Evolutionary conservation across 306 rosid species (phyloP).

Genomic region (Vigna unguiculata): DNA sequence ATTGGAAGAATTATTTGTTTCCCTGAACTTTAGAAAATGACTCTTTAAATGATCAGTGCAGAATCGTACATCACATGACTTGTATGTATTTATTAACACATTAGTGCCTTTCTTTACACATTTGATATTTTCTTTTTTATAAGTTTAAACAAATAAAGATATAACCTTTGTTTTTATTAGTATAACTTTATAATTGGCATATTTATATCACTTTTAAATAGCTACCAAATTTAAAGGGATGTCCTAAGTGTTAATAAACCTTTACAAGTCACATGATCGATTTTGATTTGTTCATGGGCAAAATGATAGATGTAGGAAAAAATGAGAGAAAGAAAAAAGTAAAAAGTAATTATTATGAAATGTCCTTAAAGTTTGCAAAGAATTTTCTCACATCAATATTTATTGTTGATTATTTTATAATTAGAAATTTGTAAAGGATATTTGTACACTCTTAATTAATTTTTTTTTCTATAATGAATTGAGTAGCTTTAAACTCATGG

Average conservation of each 20-base stretch:
- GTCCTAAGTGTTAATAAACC: not conserved
- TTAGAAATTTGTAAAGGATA: not conserved
- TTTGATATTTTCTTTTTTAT: not conserved
- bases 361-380: not conserved
- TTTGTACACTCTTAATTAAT: not conserved
- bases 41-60: not conserved
- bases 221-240: not conserved
- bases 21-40: conserved; percentile 11
- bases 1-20: not conserved
- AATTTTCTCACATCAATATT: not conserved
- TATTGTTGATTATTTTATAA: not conserved
- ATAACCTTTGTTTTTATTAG: not conserved
- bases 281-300: not conserved
- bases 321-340: not conserved
- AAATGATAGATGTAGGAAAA: not conserved
- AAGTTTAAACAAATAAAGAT: not conserved
- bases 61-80: conserved; percentile 27
- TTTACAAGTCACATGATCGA: not conserved
- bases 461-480: not conserved
- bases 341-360: not conserved
- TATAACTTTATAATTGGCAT: not conserved
- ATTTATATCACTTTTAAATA: not conserved
- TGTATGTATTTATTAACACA: not conserved
- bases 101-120: not conserved
- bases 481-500: not conserved